Conservation (phyloP, 345 rosid genomes). For the Boechera divaricarpa region DNA sequence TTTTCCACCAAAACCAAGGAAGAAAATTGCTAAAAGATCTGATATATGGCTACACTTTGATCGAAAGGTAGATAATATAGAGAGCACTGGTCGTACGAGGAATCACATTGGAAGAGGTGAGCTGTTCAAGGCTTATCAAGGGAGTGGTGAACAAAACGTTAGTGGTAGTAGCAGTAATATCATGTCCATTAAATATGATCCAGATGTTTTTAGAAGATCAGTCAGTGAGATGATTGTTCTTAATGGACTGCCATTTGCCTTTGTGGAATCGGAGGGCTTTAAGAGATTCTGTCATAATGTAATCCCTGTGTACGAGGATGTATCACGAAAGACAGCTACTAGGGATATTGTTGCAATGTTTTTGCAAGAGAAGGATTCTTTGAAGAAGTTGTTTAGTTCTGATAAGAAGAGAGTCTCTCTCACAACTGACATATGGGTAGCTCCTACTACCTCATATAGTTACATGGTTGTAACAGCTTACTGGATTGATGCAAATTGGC, state of each 20-base stretch:
- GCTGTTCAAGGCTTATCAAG: too few species aligned
- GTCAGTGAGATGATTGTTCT: constrained; percentile 1
- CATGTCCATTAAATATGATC: neutral
- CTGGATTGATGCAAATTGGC: constrained; percentile 1
- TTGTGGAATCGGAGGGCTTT: neutral
- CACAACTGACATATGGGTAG: neutral
- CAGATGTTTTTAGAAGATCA: neutral
- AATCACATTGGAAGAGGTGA: too few species aligned
- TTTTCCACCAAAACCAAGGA: neutral
- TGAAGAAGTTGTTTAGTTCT: neutral
- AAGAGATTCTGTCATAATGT: neutral
- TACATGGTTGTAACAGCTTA: neutral
- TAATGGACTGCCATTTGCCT: neutral
- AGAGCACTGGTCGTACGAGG: neutral
- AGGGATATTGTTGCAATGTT: neutral
- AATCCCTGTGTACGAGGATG: neutral
- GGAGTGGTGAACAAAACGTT: too few species aligned
- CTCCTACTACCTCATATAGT: neutral
- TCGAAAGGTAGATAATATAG: neutral
- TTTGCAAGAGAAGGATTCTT: neutral
- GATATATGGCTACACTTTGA: neutral
- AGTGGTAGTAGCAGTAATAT: neutral
- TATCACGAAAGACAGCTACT: neutral
- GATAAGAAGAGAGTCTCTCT: neutral
- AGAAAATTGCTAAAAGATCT: neutral